phyloP scores from a whole-genome alignment of 306 rosid genomes.

The Lathyrus tuberosus region DNA sequence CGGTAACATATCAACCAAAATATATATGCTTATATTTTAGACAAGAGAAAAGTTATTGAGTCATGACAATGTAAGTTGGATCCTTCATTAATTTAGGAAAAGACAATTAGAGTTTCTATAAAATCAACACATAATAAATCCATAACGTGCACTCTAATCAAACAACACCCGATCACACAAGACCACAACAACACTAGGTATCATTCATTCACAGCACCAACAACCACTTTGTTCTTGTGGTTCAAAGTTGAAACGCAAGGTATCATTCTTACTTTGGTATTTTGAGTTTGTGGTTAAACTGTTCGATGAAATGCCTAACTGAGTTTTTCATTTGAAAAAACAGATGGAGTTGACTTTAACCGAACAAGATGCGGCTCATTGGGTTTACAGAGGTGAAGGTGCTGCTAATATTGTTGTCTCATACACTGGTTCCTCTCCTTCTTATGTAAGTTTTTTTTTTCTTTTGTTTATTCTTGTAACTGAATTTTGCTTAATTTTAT shows the following conservation, averaged over 20 bases:
- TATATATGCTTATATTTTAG: too few relatives aligned
- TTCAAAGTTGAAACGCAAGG: constrained; percentile 18
- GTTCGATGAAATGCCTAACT: constrained; percentile 37
- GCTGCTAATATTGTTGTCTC: constrained; percentile 88
- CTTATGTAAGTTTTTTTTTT: constrained; percentile 54
- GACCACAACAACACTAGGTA: background rate
- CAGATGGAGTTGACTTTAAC: constrained; percentile 59
- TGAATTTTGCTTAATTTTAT: background rate
- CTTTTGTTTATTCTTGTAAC: background rate
- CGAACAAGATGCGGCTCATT: constrained; percentile 63
- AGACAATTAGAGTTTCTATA: too few relatives aligned
- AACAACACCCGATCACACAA: background rate
- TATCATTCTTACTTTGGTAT: constrained; percentile 1
- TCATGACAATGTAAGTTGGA: too few relatives aligned
- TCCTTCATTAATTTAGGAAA: too few relatives aligned
- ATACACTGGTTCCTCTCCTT: constrained; percentile 68
- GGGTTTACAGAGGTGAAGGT: constrained; percentile 98
- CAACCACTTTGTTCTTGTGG: background rate
- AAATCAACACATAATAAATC: background rate
- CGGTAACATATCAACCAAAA: too few relatives aligned
- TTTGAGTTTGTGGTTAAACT: background rate
- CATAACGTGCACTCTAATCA: background rate
- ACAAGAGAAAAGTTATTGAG: too few relatives aligned
- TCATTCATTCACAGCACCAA: background rate
- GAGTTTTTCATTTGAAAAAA: constrained; percentile 15